Conservation (phyloP, 1,139 yeast genomes). For the Eremothecium sinecaudum region DNA sequence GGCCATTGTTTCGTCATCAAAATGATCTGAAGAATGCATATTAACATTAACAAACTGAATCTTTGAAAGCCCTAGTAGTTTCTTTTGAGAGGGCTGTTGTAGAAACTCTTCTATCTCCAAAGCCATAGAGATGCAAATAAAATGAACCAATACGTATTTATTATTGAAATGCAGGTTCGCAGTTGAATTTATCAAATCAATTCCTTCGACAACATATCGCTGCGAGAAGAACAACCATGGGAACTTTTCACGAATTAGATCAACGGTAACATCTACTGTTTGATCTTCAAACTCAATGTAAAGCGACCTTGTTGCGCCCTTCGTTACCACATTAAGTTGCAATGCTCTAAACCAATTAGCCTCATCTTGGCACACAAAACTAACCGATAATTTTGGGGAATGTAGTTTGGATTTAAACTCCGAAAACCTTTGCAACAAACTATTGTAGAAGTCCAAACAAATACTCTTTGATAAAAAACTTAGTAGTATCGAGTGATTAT, state of each 20-base stretch:
- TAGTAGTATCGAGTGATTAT: conserved; percentile 26
- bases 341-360: conserved; percentile 6
- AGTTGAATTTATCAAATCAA: conserved; percentile 45
- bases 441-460: conserved; percentile 41
- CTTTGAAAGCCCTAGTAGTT: conserved; percentile 41
- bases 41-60: conserved; percentile 45
- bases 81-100: conserved; percentile 38
- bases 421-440: conserved; percentile 36
- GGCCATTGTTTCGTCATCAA: conserved; percentile 1
- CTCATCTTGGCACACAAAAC: conserved; percentile 55
- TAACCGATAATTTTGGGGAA: conserved; percentile 42
- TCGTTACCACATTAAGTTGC: conserved; percentile 14
- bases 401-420: conserved; percentile 36
- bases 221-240: conserved; percentile 20
- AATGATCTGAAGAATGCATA: conserved; percentile 1
- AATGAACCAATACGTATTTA: conserved; percentile 73
- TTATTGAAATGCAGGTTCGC: conserved; percentile 52
- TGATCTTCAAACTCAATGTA: conserved; percentile 18
- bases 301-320: conserved; percentile 27
- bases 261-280: conserved; percentile 30
- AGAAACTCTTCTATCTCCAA: conserved; percentile 65
- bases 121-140: conserved; percentile 73
- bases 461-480: conserved; percentile 37
- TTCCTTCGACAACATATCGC: conserved; percentile 62
- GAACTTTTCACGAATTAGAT: conserved; percentile 51